phyloP scores from a whole-genome alignment of 352 stramenopile genomes.

The Globisporangium mamillatum region DNA sequence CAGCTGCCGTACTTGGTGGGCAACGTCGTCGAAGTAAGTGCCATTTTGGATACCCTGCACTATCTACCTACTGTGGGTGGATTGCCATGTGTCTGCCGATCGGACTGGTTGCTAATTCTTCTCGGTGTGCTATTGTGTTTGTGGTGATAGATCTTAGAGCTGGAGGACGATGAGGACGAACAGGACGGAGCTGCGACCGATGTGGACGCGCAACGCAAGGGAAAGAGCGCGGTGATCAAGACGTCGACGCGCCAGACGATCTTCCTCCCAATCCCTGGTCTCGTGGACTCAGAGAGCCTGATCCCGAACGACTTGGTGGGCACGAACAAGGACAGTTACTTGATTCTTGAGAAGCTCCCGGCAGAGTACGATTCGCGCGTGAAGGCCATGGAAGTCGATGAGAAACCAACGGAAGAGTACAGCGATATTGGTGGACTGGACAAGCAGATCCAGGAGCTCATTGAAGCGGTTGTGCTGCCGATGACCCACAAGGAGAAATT shows the following conservation, averaged over 20 bases:
- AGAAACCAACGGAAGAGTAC: constrained; percentile 94
- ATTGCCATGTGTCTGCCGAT: not conserved
- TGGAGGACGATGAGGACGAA: constrained; percentile 91
- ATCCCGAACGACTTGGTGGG: constrained; percentile 97
- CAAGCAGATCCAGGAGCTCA: constrained; percentile 99
- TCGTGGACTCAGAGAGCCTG: constrained; percentile 94
- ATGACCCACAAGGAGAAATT: constrained; percentile 99
- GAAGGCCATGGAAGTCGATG: constrained; percentile 97
- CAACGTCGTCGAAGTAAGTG: constrained; percentile 95
- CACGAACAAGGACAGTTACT: constrained; percentile 99
- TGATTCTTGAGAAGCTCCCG: constrained; percentile 98
- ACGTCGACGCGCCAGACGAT: constrained; percentile 98
- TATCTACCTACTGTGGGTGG: not conserved
- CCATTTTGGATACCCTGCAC: not conserved
- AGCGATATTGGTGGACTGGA: constrained; percentile 96
- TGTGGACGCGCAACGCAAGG: constrained; percentile 89
- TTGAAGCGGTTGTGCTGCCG: constrained; percentile 97
- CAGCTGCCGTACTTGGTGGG: constrained; percentile 98
- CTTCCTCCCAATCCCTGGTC: constrained; percentile 97
- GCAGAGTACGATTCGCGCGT: constrained; percentile 98
- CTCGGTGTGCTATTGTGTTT: not conserved
- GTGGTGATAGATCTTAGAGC: constrained; percentile 49
- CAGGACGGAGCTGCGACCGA: constrained; percentile 93
- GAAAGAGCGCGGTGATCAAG: constrained; percentile 96
- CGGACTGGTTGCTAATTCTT: constrained; percentile 10